Conservation (phyloP, 1,139 yeast species). For the Geotrichum klebahnii region DNA sequence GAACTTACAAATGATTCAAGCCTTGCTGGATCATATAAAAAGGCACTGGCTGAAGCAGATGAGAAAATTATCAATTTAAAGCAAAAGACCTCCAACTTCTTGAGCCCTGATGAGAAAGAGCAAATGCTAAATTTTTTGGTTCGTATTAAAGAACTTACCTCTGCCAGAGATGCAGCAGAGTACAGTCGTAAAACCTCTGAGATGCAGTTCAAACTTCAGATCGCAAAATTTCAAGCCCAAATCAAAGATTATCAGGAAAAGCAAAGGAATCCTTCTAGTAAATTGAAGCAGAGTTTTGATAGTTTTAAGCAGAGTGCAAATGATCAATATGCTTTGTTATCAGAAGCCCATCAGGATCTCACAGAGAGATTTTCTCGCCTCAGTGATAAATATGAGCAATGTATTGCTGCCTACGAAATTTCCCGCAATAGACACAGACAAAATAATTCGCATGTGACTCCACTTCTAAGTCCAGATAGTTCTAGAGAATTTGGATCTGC, state of each 20-base stretch:
- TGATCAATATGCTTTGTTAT: slow-evolving; percentile 27
- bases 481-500: neutral
- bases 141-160: slow-evolving; percentile 7
- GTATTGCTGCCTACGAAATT: neutral
- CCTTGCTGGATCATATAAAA: slow-evolving; percentile 25
- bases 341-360: slow-evolving; percentile 29
- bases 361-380: slow-evolving; percentile 25
- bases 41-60: slow-evolving; percentile 27
- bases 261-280: slow-evolving; percentile 18
- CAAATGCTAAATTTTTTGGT: slow-evolving; percentile 10
- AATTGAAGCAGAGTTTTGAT: slow-evolving; percentile 25
- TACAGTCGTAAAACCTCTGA: slow-evolving; percentile 23
- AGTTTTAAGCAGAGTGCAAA: slow-evolving; percentile 26
- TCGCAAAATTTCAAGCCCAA: slow-evolving; percentile 24
- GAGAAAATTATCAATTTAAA: slow-evolving; percentile 25
- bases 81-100: slow-evolving; percentile 8
- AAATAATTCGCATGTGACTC: neutral
- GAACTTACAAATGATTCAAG: slow-evolving; percentile 24
- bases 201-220: slow-evolving; percentile 22
- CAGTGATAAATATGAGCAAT: slow-evolving; percentile 24
- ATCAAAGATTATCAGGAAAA: slow-evolving; percentile 23
- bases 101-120: slow-evolving; percentile 11
- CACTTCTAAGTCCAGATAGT: slow-evolving; percentile 1
- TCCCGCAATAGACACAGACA: neutral
- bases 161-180: slow-evolving; percentile 21